Evolutionary conservation across 78 protist genomes (phyloP).

Genomic region (Tieghemostelium lacteum): DNA sequence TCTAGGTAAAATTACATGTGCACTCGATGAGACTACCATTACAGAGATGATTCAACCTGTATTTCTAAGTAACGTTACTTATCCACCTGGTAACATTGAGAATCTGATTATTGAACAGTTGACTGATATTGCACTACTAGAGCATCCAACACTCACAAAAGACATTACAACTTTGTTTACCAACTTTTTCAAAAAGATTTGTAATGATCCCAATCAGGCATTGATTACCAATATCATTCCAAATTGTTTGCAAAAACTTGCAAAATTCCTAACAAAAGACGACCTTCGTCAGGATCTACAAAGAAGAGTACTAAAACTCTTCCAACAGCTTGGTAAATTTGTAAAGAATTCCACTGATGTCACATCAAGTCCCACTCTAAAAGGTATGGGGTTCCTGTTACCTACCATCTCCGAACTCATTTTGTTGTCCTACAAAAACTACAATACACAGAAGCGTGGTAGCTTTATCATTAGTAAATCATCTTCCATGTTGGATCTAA

Average conservation of each 20-base stretch:
- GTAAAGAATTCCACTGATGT: neutral
- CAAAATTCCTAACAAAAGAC: constrained; percentile 20
- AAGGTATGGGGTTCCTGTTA: constrained; percentile 81
- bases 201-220: constrained; percentile 57
- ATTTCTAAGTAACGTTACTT: constrained; percentile 20
- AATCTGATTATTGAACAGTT: constrained; percentile 48
- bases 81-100: constrained; percentile 61
- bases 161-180: constrained; percentile 40
- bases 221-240: constrained; percentile 42
- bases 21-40: constrained; percentile 32
- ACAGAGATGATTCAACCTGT: constrained; percentile 13
- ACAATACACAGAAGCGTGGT: neutral
- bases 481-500: no score
- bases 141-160: constrained; percentile 25
- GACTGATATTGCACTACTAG: constrained; percentile 65
- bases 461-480: neutral
- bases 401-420: constrained; percentile 69
- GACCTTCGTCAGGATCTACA: constrained; percentile 63
- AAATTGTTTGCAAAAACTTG: constrained; percentile 32
- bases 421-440: neutral
- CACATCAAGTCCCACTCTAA: constrained; percentile 58
- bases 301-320: constrained; percentile 43
- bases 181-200: constrained; percentile 61
- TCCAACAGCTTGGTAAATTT: constrained; percentile 71
- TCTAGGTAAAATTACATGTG: constrained; percentile 46